Conservation (phyloP, 257 asterid species). For the Solanum phureja region DNA sequence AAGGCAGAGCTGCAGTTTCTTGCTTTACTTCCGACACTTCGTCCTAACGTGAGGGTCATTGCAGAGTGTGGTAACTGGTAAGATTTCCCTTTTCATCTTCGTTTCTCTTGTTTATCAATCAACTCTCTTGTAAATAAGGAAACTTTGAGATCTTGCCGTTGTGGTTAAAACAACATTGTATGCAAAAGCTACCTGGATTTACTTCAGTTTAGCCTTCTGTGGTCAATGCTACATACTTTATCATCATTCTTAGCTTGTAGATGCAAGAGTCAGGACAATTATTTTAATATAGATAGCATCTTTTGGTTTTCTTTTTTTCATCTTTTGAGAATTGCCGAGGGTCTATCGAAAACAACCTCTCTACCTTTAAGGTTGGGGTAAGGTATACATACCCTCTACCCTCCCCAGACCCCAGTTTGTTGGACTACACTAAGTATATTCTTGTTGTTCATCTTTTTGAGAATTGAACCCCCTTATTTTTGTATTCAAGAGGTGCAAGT, state of each 20-base stretch:
- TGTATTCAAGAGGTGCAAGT: neutral
- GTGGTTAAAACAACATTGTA: neutral
- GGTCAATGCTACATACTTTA: neutral
- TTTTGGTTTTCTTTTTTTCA: neutral
- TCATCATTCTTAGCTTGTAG: neutral
- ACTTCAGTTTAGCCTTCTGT: neutral
- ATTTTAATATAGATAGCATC: neutral
- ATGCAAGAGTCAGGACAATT: neutral
- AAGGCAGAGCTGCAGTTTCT: too few species aligned
- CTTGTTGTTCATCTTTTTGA: neutral
- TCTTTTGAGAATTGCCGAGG: neutral
- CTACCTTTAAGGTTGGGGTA: neutral
- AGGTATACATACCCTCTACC: neutral
- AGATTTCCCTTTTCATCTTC: neutral
- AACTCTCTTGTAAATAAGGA: neutral
- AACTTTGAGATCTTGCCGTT: neutral
- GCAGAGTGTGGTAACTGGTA: conserved; percentile 95
- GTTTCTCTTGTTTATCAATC: neutral
- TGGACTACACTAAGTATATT: neutral
- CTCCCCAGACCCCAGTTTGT: neutral
- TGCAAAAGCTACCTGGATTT: neutral
- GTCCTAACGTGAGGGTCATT: conserved; percentile 69
- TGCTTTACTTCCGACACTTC: neutral
- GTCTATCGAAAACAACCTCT: too few species aligned
- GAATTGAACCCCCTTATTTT: neutral